Evolutionary conservation across 108 stramenopile species (phyloP), one percentile per base, ranked within the genome.

Genomic region (Aurantiochytrium sp.): DNA sequence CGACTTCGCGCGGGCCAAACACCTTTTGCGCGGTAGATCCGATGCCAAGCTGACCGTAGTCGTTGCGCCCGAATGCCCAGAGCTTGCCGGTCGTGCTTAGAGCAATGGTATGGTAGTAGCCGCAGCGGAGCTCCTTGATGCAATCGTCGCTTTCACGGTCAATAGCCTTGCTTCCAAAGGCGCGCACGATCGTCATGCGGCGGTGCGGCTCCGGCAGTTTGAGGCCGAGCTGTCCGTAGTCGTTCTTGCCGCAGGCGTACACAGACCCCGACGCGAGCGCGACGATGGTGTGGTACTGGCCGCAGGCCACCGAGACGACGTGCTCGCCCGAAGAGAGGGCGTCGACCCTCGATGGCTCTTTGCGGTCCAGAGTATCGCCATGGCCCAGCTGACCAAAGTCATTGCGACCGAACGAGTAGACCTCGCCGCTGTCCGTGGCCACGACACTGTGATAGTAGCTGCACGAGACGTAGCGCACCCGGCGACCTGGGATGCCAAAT

Each of bases 41-140:
- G 27, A 96, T 92, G 27, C 97, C 98, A 55, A 98, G 93, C 88
- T 99, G 98, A 6, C 98, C 98, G 88, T 97, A 97, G 81, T 90
- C 92, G 34, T 96, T 96, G 27, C 94, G 91, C 34, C 98, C 98
- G 92, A 96, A 99, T 2, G 93, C 92, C 92, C 95, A 96, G 24
- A 98, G 95, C 22, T 95, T 85, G 21, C 96, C 97, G 52, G 93
- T 95, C 27, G 87, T 92, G 4, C 95, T 94, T 54, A 99, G 89
- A 2, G 97, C 95, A 31, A 99, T 89, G 4, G 96, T 97, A 88
- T 99, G 98, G 37, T 95, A 93, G 88, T 96, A 97, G 10, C 97
- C 96, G n/a, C 90, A 91, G 21, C 89, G 55, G n/a, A 91, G 54
- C 55, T 89, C 85, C 34, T 24, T 45, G 8, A 89, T 85, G 19